Base-by-base conservation (phyloP, 148 eudicot genomes). In the Camellia lanceoleosa region DNA sequence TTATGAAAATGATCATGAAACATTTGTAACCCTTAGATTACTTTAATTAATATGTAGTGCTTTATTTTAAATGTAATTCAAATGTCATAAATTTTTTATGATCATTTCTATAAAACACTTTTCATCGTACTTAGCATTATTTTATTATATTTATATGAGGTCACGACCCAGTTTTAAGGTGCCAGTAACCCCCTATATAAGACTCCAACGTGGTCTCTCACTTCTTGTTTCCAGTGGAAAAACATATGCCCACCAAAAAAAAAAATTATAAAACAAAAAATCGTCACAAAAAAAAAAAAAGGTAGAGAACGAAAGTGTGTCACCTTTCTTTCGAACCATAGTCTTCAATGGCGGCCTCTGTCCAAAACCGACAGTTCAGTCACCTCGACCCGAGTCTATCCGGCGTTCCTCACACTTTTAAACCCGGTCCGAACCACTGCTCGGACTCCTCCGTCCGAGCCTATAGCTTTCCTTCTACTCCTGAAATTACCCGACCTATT, bases 301-400 rank as follows among this genome's bases (percentile, higher is more conserved):
- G 11, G 75, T 47, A 85, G 80, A 18, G 8, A 20, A 41, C 41
- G 71, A 55, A 18, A 41, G 44, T 5, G 16, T 2, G 55, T n/a
- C 64, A 5, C 49, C 47, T 42, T 66, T 42, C 38, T 6, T 56
- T 43, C 10, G 18, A 3, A 7, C 46, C 54, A 18, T 13, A 0
- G 19, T 51, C 42, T 5, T 7, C 44, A 72, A 83, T 95, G 98
- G 97, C 97, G 44, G 84, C 97, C 4, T 91, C 89, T 23, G 97
- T 95, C 47, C 87, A 95, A 68, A 92, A 88, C 79, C 84, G 93
- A 75, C 98, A 87, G 75, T 89, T 79, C 72, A 56, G 54, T 51
- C 79, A 62, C 77, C 94, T 82, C 18, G 87, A 88, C 18, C 80
- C 84, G 18, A 66, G 83, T 62, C 47, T 91, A 16, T 64, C 87